Base-by-base conservation (phyloP, 345 rosid genomes). In the Clarkia xantiana region DNA sequence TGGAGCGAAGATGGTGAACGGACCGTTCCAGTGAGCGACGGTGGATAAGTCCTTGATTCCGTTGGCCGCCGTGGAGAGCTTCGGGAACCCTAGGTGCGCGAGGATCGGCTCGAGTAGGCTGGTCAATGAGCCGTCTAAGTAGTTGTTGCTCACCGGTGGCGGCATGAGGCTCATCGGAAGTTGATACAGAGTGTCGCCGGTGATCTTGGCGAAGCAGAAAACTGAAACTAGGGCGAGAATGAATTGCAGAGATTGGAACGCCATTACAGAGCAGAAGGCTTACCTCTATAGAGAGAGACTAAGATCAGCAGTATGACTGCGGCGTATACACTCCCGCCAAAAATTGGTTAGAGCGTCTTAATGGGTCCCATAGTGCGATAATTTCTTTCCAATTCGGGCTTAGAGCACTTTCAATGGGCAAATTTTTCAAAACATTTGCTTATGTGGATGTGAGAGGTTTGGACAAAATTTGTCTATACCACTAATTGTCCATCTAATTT, bases 1-100 rank as follows among this genome's bases (percentile, higher is more conserved):
- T 14, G 81, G 78, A 18, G 84, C 84, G 51, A 81, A 81, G 60
- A 81, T 58, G 42, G 88, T 81, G 34, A 65, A 62, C 1, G 84
- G 84, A 23, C 81, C 81, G n/a, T 71, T 69, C 79, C 79, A 51
- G 11, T 46, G 18, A 49, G 67, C 44, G 40, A 54, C 20, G 54
- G 62, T 8, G 43, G 76, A 41, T 49, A 62, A 71, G 22, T 50
- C 36, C 45, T 69, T 55, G 68, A 77, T 72, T 2, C 74, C 69
- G 1, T 71, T 66, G 22, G 72, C 77, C 0, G 76, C 79, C 25
- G 58, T 56, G 49, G 88, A 67, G 23, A 81, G 73, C 60, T 77
- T 74, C 52, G 59, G 71, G 72, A 63, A 77, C 45, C 88, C 84
- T 54, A 81, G 84, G 61, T 77, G 83, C 22, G 88, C 69, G 14